Percentiles rank a stretch among this genome's conserved stretches.
phyloP scores from a whole-genome alignment of 2,329 filamentous ascomycete genomes.

The Talaromyces marneffei region DNA sequence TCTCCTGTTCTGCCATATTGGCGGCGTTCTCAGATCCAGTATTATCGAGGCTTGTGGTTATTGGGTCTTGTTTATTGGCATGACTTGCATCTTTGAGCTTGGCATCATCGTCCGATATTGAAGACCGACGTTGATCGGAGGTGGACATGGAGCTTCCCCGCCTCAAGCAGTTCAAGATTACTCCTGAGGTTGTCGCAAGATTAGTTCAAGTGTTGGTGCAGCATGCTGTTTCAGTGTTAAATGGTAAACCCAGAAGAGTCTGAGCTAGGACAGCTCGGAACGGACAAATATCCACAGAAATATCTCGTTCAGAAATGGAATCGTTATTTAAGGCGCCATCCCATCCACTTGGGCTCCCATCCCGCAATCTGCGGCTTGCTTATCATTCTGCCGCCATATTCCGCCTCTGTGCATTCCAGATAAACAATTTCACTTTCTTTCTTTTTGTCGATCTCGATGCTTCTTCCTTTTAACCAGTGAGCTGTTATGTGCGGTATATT shows the following conservation, averaged over 20 bases:
- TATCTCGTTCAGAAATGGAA: neutral
- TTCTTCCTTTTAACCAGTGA: neutral
- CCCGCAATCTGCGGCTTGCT: slow-evolving; percentile 21
- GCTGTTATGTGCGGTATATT: slow-evolving; percentile 48
- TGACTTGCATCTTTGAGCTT: neutral
- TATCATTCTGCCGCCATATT: slow-evolving; percentile 30
- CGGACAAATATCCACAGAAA: neutral
- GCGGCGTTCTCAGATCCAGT: neutral
- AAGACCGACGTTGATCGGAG: slow-evolving; percentile 21
- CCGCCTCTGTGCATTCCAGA: slow-evolving; percentile 5
- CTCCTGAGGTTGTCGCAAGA: slow-evolving; percentile 1
- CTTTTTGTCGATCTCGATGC: neutral
- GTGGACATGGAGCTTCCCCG: slow-evolving; percentile 30
- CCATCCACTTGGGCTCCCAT: slow-evolving; percentile 33
- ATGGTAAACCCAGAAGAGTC: neutral
- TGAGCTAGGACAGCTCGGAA: neutral
- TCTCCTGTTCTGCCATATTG: slow-evolving; percentile 12
- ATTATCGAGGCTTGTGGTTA: neutral
- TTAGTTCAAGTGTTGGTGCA: slow-evolving; percentile 16
- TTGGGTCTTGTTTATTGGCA: neutral
- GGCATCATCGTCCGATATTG: slow-evolving; percentile 18
- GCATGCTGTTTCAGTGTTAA: neutral
- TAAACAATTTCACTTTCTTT: neutral
- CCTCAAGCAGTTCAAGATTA: slow-evolving; percentile 15
- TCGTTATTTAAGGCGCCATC: slow-evolving; percentile 18